Evolutionary conservation across 106 monocot species (phyloP).

Genomic region (Xerophyta viscosa): DNA sequence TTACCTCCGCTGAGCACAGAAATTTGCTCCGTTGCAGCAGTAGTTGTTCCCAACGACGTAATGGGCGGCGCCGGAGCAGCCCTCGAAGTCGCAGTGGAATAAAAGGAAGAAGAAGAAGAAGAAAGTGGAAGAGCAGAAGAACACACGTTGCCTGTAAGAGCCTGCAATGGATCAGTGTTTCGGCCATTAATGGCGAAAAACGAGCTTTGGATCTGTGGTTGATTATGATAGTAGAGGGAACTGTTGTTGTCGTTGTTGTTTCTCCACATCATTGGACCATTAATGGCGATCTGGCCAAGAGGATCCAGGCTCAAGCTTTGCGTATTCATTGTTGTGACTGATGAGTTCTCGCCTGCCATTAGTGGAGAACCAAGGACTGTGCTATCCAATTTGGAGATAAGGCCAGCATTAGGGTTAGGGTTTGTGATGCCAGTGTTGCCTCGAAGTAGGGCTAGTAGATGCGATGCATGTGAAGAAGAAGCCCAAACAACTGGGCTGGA

Average conservation of each 20-base stretch:
- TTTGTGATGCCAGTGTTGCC: background rate
- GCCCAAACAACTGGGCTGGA: slow-evolving; percentile 8
- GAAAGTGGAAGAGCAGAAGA: too few species aligned
- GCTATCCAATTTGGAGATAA: background rate
- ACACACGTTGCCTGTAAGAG: slow-evolving; percentile 1
- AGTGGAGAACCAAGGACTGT: background rate
- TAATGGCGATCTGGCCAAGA: slow-evolving; percentile 8
- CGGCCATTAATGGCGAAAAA: slow-evolving; percentile 15
- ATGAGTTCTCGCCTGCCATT: background rate
- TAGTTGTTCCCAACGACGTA: background rate
- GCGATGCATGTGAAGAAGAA: slow-evolving; percentile 11
- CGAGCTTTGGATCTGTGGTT: slow-evolving; percentile 11
- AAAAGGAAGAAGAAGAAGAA: too few species aligned
- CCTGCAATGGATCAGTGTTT: slow-evolving; percentile 13
- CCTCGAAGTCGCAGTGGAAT: background rate
- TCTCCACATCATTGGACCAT: slow-evolving; percentile 6
- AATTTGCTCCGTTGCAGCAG: slow-evolving; percentile 2
- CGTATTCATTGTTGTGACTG: background rate
- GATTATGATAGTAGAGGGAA: background rate
- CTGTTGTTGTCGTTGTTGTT: background rate
- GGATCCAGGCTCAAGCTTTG: slow-evolving; percentile 9
- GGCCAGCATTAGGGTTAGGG: slow-evolving; percentile 4
- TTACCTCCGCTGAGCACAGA: slow-evolving; percentile 17
- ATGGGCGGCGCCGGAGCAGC: background rate
- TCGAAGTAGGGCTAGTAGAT: slow-evolving; percentile 12